Base-by-base conservation (phyloP, 148 eudicot genomes). In the Rhododendron griersonianum region DNA sequence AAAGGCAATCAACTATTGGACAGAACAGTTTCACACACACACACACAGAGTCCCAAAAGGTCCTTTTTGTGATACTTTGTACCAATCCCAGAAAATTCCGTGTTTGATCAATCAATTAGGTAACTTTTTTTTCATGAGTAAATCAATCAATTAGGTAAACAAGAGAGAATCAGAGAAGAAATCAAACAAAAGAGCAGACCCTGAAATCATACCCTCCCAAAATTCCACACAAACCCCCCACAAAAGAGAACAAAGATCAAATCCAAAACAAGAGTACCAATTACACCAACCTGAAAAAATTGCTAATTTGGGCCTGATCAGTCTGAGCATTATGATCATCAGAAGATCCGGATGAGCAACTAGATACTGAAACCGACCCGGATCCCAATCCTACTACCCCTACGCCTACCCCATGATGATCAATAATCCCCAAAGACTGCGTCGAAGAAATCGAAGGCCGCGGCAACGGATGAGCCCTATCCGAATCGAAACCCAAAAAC, bases 311-410 rank as follows among this genome's bases (percentile, higher is more conserved):
- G 87, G 81, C 74, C 21, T 90, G 92, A 90, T 94, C 95, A 88
- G 80, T 84, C 23, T 59, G 83, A 87, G 81, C 50, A 87, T 14
- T 71, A 71, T 89, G 92, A 45, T 94, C 98, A 86, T 94, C 98
- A 82, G 95, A 92, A 59, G 95, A 96, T 15, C 92, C 98, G 81
- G 94, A 93, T 4, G 99, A 96, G 80, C 98, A 91, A 85, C 99
- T 96, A 0, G 99, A 96, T 28, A 87, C 91, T 0, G 98, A 94
- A 59, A 86, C 92, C 16, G 96, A 92, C 80, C 91, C 98, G 37
- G 91, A 89, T 87, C 88, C 94, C 81, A 39, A 78, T n/a, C 82
- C 92, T 3, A 59, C 65, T 16, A 71, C 87, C 69, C 37, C 75
- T 69, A 11, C 76, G 8, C 76, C 76, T 33, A 14, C 39, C 59